A percentile compares a stretch with the other conserved stretches of the same genome.
These are phyloP conservation scores for Telopea speciosissima DNA, from an alignment of 177 flowering plant genomes.

Conservation along the genomic window DNA sequence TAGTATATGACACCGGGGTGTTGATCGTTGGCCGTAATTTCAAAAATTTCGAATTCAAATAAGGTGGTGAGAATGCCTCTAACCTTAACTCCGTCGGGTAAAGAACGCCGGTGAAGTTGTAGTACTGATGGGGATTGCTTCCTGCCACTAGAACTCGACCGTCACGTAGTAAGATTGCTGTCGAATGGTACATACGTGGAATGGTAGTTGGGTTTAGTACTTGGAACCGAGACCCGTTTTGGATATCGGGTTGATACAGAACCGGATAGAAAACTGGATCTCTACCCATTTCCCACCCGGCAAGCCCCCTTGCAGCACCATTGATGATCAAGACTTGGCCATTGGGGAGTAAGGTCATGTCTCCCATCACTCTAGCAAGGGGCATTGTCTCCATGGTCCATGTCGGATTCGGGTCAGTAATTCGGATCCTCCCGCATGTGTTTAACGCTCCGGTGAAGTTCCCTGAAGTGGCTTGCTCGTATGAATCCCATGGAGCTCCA, in stretches of 20 bases:
- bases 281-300: slow-evolving; percentile 65
- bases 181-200: slow-evolving; percentile 66
- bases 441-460: slow-evolving; percentile 33
- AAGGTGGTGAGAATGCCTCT: slow-evolving; percentile 30
- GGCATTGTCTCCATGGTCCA: slow-evolving; percentile 77
- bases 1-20: slow-evolving; percentile 25
- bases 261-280: slow-evolving; percentile 45
- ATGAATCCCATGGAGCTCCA: slow-evolving; percentile 26
- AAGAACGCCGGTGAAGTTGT: slow-evolving; percentile 46
- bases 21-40: slow-evolving; percentile 34
- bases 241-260: slow-evolving; percentile 21
- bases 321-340: slow-evolving; percentile 36
- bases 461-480: slow-evolving; percentile 7
- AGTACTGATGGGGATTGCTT: slow-evolving; percentile 60
- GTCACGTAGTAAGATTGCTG: slow-evolving; percentile 56
- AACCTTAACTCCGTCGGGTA: no score
- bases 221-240: slow-evolving; percentile 29
- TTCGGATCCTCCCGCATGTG: slow-evolving; percentile 57
- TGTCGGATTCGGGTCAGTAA: slow-evolving; percentile 41
- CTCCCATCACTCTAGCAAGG: slow-evolving; percentile 47
- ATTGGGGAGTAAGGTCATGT: slow-evolving; percentile 48
- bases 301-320: slow-evolving; percentile 46
- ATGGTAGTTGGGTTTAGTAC: slow-evolving; percentile 34
- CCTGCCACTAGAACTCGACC: slow-evolving; percentile 78
- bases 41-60: slow-evolving; percentile 26